Base-by-base conservation (phyloP, 495 filamentous ascomycete species). In the Penicillium paxilli region DNA sequence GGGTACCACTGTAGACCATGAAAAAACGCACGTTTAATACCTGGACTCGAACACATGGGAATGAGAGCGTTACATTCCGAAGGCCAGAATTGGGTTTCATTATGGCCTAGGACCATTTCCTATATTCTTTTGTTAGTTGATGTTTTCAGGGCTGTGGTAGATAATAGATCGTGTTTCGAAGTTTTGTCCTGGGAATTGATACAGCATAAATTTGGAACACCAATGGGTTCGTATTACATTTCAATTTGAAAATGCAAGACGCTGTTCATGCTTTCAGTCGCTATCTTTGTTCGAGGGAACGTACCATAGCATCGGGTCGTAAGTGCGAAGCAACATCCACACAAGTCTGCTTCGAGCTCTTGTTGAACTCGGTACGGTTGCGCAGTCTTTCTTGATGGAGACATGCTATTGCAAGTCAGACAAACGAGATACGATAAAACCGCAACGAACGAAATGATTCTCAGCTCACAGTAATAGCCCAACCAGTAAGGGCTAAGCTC, bases 391-490 rank as follows among this genome's bases (percentile, higher is more conserved):
- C 26, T 5, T 7, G 16, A 7, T 38, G 35, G 16, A 38, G 35
- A 16, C 35, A 38, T 38, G 35, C 35, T 38, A 16, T n/a, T n/a
- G n/a, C n/a, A n/a, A n/a, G n/a, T n/a, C n/a, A n/a, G n/a, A n/a
- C n/a, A n/a, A n/a, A n/a, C n/a, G n/a, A n/a, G 35, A 59, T 21
- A 7, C 69, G 71, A 44, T 73, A 67, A 16, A 73, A 38, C 11
- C 14, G 33, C 14, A 5, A 7, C 16, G 2, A 6, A n/a, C 9
- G 14, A 6, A 38, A 16, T 5, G 1, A 9, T n/a, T n/a, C n/a
- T n/a, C 16, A 26, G 63, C 70, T 64, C 25, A 74, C 71, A 74
- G 21, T 64, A 67, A 41, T 68, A 72, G 7, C 73, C 73, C 5
- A 69, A n/a, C 73, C 73, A 76, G n/a, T 46, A 57, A 14, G 41